Percentiles rank a stretch among this genome's conserved stretches.
Conservation (phyloP, 306 rosid species). For the Senna tora region DNA sequence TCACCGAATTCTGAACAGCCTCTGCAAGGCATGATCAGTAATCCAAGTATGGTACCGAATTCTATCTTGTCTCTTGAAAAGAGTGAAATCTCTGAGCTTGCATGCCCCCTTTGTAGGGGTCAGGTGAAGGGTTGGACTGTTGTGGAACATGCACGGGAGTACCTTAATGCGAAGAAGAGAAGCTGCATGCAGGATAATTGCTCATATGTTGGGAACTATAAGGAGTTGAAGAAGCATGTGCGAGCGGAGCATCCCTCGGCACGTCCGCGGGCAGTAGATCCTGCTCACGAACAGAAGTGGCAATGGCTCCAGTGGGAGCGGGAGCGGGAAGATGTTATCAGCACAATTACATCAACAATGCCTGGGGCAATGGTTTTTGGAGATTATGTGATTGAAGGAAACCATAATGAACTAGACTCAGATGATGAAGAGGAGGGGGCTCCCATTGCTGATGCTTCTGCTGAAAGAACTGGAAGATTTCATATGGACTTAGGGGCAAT, state of each 20-base stretch:
- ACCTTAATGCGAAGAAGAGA: conserved; percentile 78
- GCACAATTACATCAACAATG: conserved; percentile 84
- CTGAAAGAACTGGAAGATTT: conserved; percentile 64
- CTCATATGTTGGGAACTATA: conserved; percentile 81
- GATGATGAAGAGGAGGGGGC: conserved; percentile 81
- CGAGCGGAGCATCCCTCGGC: conserved; percentile 85
- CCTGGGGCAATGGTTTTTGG: conserved; percentile 95
- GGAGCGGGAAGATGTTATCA: conserved; percentile 91
- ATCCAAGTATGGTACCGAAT: conserved; percentile 44
- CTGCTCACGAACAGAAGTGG: conserved; percentile 89
- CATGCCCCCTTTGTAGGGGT: conserved; percentile 82
- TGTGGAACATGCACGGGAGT: conserved; percentile 87
- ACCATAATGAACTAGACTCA: conserved; percentile 55
- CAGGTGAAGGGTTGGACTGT: conserved; percentile 99
- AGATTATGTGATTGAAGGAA: conserved; percentile 90
- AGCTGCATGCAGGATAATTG: conserved; percentile 94
- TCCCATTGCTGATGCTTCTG: conserved; percentile 44
- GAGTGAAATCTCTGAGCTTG: conserved; percentile 57
- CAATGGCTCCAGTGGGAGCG: conserved; percentile 90
- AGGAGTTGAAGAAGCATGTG: conserved; percentile 88
- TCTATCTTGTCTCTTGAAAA: conserved; percentile 47
- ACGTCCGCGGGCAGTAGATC: conserved; percentile 90
- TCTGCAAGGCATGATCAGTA: conserved; percentile 37
- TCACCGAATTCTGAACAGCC: conserved; percentile 50
- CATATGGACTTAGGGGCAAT: conserved; percentile 76